Conservation (phyloP, 2,329 filamentous ascomycete genomes). For the Colletotrichum eremochloae region DNA sequence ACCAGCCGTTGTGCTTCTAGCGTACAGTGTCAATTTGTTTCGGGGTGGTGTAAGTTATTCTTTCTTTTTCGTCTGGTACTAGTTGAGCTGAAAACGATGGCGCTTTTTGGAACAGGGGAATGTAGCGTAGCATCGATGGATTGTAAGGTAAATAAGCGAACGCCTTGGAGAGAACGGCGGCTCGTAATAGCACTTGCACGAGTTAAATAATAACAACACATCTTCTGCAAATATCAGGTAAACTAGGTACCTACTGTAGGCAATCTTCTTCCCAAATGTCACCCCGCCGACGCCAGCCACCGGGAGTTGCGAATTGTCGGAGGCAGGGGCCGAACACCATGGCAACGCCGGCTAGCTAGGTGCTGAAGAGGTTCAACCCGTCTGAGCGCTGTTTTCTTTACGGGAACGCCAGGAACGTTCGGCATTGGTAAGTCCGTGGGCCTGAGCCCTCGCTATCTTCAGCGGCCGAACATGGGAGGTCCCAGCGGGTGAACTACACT, state of each 20-base stretch:
- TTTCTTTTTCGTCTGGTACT: background rate
- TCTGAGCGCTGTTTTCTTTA: slow-evolving; percentile 28
- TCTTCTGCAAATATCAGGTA: slow-evolving; percentile 4
- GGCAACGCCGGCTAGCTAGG: background rate
- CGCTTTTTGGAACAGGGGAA: slow-evolving; percentile 14
- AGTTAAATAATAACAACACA: slow-evolving; percentile 34
- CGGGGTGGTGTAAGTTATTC: slow-evolving; percentile 8
- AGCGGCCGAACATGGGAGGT: slow-evolving; percentile 31
- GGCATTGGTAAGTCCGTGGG: slow-evolving; percentile 7
- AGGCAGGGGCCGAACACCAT: slow-evolving; percentile 37
- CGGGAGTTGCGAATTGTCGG: background rate
- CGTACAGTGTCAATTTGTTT: slow-evolving; percentile 11
- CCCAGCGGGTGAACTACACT: slow-evolving; percentile 21
- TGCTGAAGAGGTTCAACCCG: background rate
- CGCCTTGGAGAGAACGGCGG: slow-evolving; percentile 11
- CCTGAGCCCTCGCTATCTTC: slow-evolving; percentile 25
- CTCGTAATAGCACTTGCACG: slow-evolving; percentile 9
- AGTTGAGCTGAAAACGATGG: background rate
- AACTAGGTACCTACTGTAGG: background rate
- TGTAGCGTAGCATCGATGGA: slow-evolving; percentile 4
- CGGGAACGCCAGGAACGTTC: slow-evolving; percentile 23
- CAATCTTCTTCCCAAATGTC: background rate
- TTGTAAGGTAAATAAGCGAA: slow-evolving; percentile 16
- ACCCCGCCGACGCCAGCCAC: slow-evolving; percentile 34
- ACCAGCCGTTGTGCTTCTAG: background rate